Base-by-base conservation (phyloP, 768 basidiomycete genomes). In the Lanmaoa rubissima region DNA sequence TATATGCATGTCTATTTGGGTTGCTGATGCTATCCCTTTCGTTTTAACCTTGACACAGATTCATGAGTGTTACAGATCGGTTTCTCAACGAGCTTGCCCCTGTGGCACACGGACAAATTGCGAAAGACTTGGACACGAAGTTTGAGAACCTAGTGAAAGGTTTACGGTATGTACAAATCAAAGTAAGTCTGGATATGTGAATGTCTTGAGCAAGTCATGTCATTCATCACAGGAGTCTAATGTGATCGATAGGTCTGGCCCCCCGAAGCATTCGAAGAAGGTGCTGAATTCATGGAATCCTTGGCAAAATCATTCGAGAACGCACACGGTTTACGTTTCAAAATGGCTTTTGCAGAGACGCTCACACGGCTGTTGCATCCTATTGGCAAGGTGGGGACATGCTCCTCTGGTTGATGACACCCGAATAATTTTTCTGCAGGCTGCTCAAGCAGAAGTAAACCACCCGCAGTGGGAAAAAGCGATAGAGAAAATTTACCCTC, bases 381-480 rank as follows among this genome's bases (percentile, higher is more conserved):
- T 0, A 91, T 96, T 46, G 88, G 87, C 58, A 94, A 96, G 81
- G 92, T 89, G 55, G 42, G 56, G 34, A 34, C 11, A 19, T 21
- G 38, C 41, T 34, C 16, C 34, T 4, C 4, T 31, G 34, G 26
- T 19, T 4, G 31, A 19, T 17, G 26, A 26, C 36, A 28, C 6
- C 16, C 35, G 24, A 58, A 28, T 35, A 21, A 46, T 41, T 13
- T 34, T 53, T 65, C 4, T 46, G 55, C 48, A 94, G 90, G 95
- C 89, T 39, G 95, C 92, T 0, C 93, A 94, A 74, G 94, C 92
- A 7, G 94, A 98, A 74, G 94, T 95, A 48, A 97, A 97, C 64
- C 89, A 95, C 70, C 94, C 94, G 0, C 81, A 90, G 62, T 98
- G 94, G 94, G 92, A 88, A 6, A 93, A 92, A 68, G 94, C 94